phyloP scores from a whole-genome alignment of 2,329 filamentous ascomycete species.

The Fusarium temperatum region DNA sequence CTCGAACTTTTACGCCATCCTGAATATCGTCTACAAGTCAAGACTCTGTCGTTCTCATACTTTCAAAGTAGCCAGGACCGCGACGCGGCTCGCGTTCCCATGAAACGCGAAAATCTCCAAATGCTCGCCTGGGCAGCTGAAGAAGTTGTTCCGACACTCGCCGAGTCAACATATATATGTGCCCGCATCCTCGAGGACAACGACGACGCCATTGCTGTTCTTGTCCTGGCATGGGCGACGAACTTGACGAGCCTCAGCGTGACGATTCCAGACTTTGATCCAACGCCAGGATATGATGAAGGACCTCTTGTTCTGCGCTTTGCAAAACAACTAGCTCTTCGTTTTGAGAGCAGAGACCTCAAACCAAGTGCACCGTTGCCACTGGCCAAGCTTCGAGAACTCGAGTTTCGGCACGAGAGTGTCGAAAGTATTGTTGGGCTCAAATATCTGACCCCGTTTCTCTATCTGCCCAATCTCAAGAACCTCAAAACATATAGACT shows the following conservation, averaged over 20 bases:
- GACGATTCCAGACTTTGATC: background rate
- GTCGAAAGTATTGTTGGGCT: background rate
- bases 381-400: background rate
- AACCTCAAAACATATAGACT: background rate
- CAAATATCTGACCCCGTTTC: background rate
- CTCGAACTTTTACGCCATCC: background rate
- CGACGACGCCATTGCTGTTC: background rate
- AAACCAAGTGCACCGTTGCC: background rate
- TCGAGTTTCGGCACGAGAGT: background rate
- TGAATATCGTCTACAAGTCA: background rate
- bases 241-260: background rate
- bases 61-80: background rate
- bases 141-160: background rate
- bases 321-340: background rate
- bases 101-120: background rate
- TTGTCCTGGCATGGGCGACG: background rate
- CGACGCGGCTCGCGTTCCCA: rapidly evolving
- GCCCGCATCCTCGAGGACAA: rapidly evolving
- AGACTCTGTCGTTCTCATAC: background rate
- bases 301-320: background rate
- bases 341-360: rapidly evolving
- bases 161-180: background rate
- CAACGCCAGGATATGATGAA: rapidly evolving
- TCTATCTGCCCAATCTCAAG: background rate
- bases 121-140: background rate